phyloP scores from a whole-genome alignment of 768 basidiomycete species.

The Suillus tomentosus region DNA sequence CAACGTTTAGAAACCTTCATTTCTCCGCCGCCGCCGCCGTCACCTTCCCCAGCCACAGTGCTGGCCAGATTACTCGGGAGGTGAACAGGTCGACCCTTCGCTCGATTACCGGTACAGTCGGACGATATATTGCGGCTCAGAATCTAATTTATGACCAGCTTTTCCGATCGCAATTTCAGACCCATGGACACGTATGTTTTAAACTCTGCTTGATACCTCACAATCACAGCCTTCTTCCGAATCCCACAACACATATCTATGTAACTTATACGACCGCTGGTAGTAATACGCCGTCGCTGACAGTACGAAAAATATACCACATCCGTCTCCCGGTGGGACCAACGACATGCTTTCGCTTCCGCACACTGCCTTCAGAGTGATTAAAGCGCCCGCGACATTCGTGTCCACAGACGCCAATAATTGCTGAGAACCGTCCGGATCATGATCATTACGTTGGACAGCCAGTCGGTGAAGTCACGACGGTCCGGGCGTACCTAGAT shows the following conservation, averaged over 20 bases:
- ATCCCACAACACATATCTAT: neutral
- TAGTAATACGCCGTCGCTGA: neutral
- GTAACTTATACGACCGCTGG: neutral
- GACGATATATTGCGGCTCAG: neutral
- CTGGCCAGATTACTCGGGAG: constrained; percentile 27
- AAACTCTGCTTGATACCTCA: neutral
- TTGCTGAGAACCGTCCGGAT: neutral
- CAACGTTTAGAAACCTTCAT: neutral
- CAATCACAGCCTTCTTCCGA: neutral
- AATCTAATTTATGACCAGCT: neutral
- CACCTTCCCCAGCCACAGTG: constrained; percentile 18
- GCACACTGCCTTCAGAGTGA: neutral
- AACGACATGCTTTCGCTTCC: neutral
- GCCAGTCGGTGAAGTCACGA: too few species aligned
- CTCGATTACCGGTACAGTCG: neutral
- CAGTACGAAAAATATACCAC: neutral
- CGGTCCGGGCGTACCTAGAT: neutral
- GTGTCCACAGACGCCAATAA: neutral
- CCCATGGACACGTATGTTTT: neutral
- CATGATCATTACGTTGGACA: neutral
- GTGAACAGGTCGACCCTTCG: constrained; percentile 1
- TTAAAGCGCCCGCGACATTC: neutral
- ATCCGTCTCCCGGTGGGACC: neutral
- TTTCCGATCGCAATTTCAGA: neutral
- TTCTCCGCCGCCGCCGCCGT: neutral